Base-by-base conservation (phyloP, 208 protist species). In the Acanthamoeba divionensis region DNA sequence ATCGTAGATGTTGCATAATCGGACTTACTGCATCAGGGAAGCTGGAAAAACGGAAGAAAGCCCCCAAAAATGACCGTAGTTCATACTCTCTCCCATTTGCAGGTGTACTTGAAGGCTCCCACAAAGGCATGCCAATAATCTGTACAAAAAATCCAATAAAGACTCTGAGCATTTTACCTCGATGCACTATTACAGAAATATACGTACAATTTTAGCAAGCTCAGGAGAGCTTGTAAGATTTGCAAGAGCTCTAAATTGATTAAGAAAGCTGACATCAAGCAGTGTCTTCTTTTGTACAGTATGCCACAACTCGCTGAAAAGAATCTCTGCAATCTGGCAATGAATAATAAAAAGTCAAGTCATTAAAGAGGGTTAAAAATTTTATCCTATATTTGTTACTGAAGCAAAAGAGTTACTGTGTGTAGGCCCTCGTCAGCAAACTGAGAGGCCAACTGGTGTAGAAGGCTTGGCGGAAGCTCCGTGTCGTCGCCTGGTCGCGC, bases 1-100 rank as follows among this genome's bases (percentile, higher is more conserved):
- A 33, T 2, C 15, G n/a, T 4, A 9, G 38, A 41, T 38, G 55
- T 15, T 67, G 13, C 31, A 12, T 21, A 41, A 60, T 18, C 29
- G 33, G 33, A 26, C 12, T 50, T 66, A 86, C 77, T 18, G n/a
- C 36, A 36, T 86, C 77, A 33, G 77, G 77, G 55, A 86, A 86
- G 55, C 52, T 66, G 10, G 47, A 67, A n/a, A 86, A 67, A 36
- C 2, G 47, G 55, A 86, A 86, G 77, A 86, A 86, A 44, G 77
- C 54, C 26, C 77, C 77, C 47, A 86, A 41, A 57, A 54, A 86
- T 4, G 77, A 47, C 9, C 77, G 47, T 0, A 21, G 1, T 44
- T 86, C 77, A 13, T 67, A 21, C 24, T 86, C 77, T 13, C 55
- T 12, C 21, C 77, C 77, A 66, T 86, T 62, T 31, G 52, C 45